phyloP scores from a whole-genome alignment of 2,329 filamentous ascomycete genomes.

The Pseudopithomyces chartarum region DNA sequence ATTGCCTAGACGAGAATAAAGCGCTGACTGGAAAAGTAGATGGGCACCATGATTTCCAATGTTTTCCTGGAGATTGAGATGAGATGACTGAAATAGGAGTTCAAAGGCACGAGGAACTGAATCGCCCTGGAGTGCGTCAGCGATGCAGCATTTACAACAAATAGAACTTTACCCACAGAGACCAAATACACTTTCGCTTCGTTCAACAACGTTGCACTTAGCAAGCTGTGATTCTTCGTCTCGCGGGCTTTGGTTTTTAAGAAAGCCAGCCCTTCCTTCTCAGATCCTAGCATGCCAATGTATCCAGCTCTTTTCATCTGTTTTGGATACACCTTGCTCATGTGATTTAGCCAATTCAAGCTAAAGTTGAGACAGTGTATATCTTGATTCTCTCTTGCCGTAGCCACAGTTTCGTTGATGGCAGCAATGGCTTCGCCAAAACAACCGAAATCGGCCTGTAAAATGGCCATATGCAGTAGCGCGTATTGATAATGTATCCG shows the following conservation, averaged over 20 bases:
- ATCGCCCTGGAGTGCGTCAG: slow-evolving; percentile 54
- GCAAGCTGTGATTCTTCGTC: slow-evolving; percentile 80
- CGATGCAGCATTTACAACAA: neutral
- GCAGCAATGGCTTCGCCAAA: slow-evolving; percentile 87
- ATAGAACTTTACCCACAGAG: slow-evolving; percentile 60
- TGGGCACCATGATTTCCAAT: slow-evolving; percentile 76
- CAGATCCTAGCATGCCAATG: slow-evolving; percentile 74
- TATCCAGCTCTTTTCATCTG: slow-evolving; percentile 73
- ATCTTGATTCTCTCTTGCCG: slow-evolving; percentile 92
- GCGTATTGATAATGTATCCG: slow-evolving; percentile 93
- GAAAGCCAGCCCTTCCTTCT: slow-evolving; percentile 81
- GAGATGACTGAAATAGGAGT: slow-evolving; percentile 79
- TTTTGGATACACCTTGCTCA: slow-evolving; percentile 81
- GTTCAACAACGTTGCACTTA: slow-evolving; percentile 81
- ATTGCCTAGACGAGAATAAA: slow-evolving; percentile 76
- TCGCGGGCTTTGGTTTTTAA: slow-evolving; percentile 86
- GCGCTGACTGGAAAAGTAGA: slow-evolving; percentile 70
- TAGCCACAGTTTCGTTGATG: slow-evolving; percentile 93
- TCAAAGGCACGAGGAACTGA: slow-evolving; percentile 69
- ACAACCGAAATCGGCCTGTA: slow-evolving; percentile 95
- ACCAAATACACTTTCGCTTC: slow-evolving; percentile 81
- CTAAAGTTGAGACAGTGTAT: slow-evolving; percentile 93
- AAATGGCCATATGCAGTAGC: slow-evolving; percentile 86
- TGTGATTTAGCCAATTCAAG: slow-evolving; percentile 94
- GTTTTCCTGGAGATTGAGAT: slow-evolving; percentile 78